phyloP scores from a whole-genome alignment of 2,329 filamentous ascomycete species.

The Furcasterigmium sp. region DNA sequence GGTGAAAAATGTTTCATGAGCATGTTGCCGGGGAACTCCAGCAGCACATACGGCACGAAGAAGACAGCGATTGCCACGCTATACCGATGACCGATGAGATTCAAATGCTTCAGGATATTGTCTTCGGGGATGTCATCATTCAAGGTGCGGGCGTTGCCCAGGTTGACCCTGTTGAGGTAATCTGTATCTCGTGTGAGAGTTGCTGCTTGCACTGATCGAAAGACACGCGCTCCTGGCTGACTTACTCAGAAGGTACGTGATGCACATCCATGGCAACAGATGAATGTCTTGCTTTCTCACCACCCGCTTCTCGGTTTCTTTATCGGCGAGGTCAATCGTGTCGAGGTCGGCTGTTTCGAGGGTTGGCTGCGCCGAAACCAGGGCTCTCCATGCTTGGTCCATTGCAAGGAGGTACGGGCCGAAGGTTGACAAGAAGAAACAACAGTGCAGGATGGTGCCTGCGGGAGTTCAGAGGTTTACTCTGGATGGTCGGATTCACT shows the following conservation, averaged over 20 bases:
- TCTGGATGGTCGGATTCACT: no score
- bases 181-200: background rate
- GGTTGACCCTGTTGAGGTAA: constrained; percentile 21
- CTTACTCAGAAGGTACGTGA: constrained; percentile 21
- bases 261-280: constrained; percentile 22
- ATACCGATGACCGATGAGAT: constrained; percentile 19
- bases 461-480: no score
- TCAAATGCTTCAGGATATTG: constrained; percentile 21
- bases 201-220: background rate
- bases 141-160: constrained; percentile 21
- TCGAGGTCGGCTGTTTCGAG: constrained; percentile 20
- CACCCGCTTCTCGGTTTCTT: constrained; percentile 21
- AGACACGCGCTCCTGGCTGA: background rate
- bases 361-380: constrained; percentile 13
- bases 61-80: constrained; percentile 19
- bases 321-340: constrained; percentile 21
- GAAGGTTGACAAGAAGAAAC: no score
- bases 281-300: constrained; percentile 22
- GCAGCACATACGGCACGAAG: constrained; percentile 18
- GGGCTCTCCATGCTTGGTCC: background rate
- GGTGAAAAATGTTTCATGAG: constrained; percentile 23
- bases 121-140: constrained; percentile 23
- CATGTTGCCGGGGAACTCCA: constrained; percentile 23
- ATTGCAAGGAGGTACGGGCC: background rate
- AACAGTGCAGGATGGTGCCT: no score